Evolutionary conservation across 2,329 filamentous ascomycete species (phyloP).

Genomic region (Escovopsis sp.): DNA sequence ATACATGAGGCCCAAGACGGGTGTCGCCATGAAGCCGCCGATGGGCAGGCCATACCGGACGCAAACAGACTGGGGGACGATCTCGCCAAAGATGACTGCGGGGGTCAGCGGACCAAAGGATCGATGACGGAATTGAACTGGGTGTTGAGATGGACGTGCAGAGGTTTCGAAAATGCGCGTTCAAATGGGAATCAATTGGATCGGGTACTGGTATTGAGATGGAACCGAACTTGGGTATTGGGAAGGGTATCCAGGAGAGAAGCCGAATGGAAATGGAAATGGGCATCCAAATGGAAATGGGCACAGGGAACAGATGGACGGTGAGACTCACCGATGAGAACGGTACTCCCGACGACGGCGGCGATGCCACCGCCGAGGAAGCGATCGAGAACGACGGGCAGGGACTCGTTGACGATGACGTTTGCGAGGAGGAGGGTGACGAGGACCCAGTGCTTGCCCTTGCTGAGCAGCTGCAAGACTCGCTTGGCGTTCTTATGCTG

Average conservation of each 20-base stretch:
- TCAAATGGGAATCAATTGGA: too few relatives aligned
- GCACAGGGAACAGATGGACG: too few relatives aligned
- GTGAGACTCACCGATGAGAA: slow-evolving; percentile 62
- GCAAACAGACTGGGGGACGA: slow-evolving; percentile 90
- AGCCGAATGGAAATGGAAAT: too few relatives aligned
- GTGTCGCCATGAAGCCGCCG: slow-evolving; percentile 81
- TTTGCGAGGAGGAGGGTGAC: slow-evolving; percentile 90
- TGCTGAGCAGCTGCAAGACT: slow-evolving; percentile 65
- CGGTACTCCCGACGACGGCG: slow-evolving; percentile 82
- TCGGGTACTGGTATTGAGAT: too few relatives aligned
- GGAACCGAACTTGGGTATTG: too few relatives aligned
- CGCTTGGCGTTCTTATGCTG: slow-evolving; percentile 74
- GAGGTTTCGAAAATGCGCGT: slow-evolving; percentile 7
- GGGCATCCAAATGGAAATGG: too few relatives aligned
- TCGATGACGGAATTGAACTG: too few relatives aligned
- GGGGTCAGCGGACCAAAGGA: too few relatives aligned
- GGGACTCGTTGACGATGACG: slow-evolving; percentile 93
- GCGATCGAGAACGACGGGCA: slow-evolving; percentile 87
- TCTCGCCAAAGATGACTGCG: slow-evolving; percentile 90
- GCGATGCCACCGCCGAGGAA: slow-evolving; percentile 90
- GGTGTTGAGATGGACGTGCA: slow-evolving; percentile 4
- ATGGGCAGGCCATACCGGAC: slow-evolving; percentile 93
- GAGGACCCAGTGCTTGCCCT: slow-evolving; percentile 94
- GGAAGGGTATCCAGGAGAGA: too few relatives aligned
- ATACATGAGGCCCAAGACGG: slow-evolving; percentile 83